phyloP scores from a whole-genome alignment of 139 green algal genomes.

The Zygnema circumcarinatum region DNA sequence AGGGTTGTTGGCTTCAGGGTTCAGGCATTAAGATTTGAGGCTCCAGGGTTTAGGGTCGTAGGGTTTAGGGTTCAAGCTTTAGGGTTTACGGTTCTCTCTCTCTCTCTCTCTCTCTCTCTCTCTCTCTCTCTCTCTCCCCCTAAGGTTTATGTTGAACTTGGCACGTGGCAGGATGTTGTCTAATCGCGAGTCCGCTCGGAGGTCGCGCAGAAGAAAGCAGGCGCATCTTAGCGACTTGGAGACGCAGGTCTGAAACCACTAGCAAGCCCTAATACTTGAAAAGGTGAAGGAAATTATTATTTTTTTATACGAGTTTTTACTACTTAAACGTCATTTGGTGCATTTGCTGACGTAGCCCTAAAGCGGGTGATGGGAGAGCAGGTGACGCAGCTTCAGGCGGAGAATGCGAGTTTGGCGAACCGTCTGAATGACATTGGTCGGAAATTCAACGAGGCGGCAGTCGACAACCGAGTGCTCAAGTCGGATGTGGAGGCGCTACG shows the following conservation, averaged over 20 bases:
- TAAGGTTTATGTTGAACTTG: background rate
- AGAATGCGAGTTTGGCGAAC: slow-evolving; percentile 52
- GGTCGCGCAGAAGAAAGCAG: slow-evolving; percentile 61
- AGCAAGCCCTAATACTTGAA: too few species aligned
- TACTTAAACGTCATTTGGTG: too few species aligned
- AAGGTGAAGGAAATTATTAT: too few species aligned
- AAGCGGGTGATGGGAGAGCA: too few species aligned
- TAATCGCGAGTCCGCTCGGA: slow-evolving; percentile 62
- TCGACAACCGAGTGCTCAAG: slow-evolving; percentile 58
- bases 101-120: too few species aligned
- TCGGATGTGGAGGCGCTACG: slow-evolving; percentile 55
- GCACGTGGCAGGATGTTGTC: slow-evolving; percentile 57
- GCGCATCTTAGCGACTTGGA: slow-evolving; percentile 58
- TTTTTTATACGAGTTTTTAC: too few species aligned
- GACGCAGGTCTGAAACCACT: slow-evolving; percentile 43
- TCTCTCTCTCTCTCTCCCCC: background rate
- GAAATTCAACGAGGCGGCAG: slow-evolving; percentile 53
- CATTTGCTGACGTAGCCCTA: too few species aligned
- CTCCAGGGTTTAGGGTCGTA: too few species aligned
- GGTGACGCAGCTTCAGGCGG: slow-evolving; percentile 54
- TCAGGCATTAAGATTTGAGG: too few species aligned
- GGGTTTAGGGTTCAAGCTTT: too few species aligned
- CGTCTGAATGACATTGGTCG: slow-evolving; percentile 55
- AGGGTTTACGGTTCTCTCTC: too few species aligned
- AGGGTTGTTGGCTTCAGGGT: too few species aligned